phyloP scores from a whole-genome alignment of 352 stramenopile genomes.

The Phytophthora colocasiae region DNA sequence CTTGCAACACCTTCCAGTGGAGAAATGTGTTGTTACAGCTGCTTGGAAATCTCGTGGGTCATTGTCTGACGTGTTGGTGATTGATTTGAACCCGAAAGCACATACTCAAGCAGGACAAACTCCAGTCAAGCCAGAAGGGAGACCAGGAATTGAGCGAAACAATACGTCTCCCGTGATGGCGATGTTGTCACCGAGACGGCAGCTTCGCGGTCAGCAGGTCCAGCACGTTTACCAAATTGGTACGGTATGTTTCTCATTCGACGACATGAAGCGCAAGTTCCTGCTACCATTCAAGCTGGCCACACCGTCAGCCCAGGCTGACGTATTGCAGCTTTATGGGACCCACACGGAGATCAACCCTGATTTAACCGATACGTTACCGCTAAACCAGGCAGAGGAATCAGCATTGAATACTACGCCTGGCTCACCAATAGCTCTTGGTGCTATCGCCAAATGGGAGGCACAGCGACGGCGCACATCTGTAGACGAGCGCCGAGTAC shows the following conservation, averaged over 20 bases:
- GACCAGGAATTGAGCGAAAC: not conserved
- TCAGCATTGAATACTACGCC: not conserved
- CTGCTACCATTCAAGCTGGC: conserved; percentile 71
- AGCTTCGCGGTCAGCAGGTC: conserved; percentile 17
- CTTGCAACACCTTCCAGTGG: conserved; percentile 66
- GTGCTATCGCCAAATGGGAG: conserved; percentile 34
- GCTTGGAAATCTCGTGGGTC: conserved; percentile 68
- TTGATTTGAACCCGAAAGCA: conserved; percentile 57
- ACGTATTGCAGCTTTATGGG: conserved; percentile 57
- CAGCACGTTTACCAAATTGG: conserved; percentile 50
- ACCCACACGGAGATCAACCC: conserved; percentile 30
- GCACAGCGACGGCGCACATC: conserved; percentile 50
- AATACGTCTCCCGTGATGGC: not conserved
- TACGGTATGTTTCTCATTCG: conserved; percentile 64
- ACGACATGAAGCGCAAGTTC: conserved; percentile 80
- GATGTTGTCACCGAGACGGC: conserved; percentile 1
- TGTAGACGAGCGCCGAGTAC: conserved; percentile 49
- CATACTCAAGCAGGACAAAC: conserved; percentile 14
- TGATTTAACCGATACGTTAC: conserved; percentile 19
- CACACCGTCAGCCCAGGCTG: conserved; percentile 29
- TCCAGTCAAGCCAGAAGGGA: conserved; percentile 8
- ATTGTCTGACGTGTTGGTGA: conserved; percentile 55
- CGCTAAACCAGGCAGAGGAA: conserved; percentile 14
- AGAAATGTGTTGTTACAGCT: conserved; percentile 64
- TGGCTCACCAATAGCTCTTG: conserved; percentile 26